Percentiles rank a stretch among this genome's conserved stretches.
phyloP scores from a whole-genome alignment of 2,329 filamentous ascomycete genomes.

The Mycosphaerella arachidis region DNA sequence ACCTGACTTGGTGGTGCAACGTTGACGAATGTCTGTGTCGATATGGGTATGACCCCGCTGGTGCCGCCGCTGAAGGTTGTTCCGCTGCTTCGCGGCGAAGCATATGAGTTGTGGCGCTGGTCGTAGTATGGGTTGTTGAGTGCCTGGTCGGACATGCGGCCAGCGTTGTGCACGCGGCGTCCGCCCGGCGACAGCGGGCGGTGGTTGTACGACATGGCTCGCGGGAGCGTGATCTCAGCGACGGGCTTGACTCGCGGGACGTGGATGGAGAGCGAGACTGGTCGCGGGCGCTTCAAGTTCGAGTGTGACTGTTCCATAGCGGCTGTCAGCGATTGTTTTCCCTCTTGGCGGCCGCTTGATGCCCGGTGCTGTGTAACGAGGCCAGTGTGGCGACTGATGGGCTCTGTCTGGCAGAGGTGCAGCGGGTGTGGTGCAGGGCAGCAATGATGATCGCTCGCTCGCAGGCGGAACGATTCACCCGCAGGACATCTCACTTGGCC shows the following conservation, averaged over 20 bases:
- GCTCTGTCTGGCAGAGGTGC: background rate
- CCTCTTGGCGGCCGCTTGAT: background rate
- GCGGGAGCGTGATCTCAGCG: conserved; percentile 16
- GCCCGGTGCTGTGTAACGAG: conserved; percentile 1
- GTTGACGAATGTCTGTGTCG: conserved; percentile 34
- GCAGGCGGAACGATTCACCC: background rate
- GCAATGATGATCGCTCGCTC: background rate
- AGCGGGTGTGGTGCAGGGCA: background rate
- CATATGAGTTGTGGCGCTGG: conserved; percentile 26
- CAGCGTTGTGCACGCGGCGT: conserved; percentile 32
- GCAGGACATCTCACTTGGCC: background rate
- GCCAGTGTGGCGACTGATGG: background rate
- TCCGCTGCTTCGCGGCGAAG: conserved; percentile 30
- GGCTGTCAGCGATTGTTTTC: conserved; percentile 2
- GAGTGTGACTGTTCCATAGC: conserved; percentile 7
- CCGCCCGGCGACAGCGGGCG: conserved; percentile 34
- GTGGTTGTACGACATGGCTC: conserved; percentile 31
- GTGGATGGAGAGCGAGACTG: conserved; percentile 13
- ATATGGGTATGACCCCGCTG: conserved; percentile 35
- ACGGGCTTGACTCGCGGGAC: conserved; percentile 22
- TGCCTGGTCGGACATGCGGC: conserved; percentile 27
- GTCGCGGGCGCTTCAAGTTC: conserved; percentile 2
- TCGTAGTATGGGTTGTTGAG: conserved; percentile 30
- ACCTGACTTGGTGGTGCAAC: conserved; percentile 18
- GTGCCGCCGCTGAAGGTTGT: conserved; percentile 18